These are phyloP conservation scores for Paracorniculantispora psalliotae DNA, from an alignment of 2,329 filamentous ascomycete species.

Conservation along the genomic window DNA sequence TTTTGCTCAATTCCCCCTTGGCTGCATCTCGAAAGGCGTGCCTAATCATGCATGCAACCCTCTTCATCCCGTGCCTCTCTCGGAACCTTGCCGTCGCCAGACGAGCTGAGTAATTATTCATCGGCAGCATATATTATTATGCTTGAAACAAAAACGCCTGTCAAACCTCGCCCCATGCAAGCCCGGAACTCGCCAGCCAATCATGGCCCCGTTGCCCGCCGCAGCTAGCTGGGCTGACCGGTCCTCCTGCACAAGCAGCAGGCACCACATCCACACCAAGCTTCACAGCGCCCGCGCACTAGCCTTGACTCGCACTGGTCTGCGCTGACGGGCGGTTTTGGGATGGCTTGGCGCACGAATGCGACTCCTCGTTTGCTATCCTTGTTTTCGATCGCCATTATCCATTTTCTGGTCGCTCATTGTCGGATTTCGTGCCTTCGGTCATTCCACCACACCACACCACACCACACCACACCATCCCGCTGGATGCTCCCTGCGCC, in stretches of 20 bases:
- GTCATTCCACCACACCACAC: neutral
- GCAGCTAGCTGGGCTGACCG: slow-evolving; percentile 2
- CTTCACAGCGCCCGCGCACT: no score
- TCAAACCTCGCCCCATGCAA: slow-evolving; percentile 1
- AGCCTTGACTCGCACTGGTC: slow-evolving; percentile 2
- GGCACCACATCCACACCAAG: neutral
- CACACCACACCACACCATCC: neutral
- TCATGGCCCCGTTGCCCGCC: neutral
- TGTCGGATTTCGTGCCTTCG: neutral
- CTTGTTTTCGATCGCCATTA: neutral
- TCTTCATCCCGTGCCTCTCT: slow-evolving; percentile 1
- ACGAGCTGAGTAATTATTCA: slow-evolving; percentile 10
- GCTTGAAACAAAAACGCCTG: slow-evolving; percentile 4
- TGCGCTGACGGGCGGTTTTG: slow-evolving; percentile 7
- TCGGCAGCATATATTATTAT: slow-evolving; percentile 1
- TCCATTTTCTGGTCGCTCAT: neutral
- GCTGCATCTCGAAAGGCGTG: neutral
- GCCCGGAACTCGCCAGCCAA: slow-evolving; percentile 12
- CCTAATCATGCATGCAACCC: neutral
- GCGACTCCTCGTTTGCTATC: neutral
- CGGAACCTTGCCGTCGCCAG: slow-evolving; percentile 11
- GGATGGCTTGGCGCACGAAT: neutral
- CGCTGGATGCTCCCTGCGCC: neutral
- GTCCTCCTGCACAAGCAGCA: neutral
- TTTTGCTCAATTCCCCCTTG: neutral